Percentiles rank a stretch among this genome's conserved stretches.
These are phyloP conservation scores for Allium cepa DNA, from an alignment of 106 monocot species.

Conservation along the genomic window DNA sequence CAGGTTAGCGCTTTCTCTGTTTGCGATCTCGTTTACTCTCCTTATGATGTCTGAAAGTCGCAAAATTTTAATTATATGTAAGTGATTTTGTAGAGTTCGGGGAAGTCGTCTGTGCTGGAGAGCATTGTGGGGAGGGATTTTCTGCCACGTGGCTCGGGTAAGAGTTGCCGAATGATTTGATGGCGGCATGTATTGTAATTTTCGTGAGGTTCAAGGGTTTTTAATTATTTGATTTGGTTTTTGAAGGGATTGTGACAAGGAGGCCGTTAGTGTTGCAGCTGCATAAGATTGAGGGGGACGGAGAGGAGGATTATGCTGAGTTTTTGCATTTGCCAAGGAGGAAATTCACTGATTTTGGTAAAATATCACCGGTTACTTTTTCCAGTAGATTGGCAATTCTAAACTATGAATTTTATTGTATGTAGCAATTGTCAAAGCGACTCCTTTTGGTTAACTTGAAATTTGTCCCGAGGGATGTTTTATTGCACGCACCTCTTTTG, in stretches of 20 bases:
- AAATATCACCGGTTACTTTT: neutral
- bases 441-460: neutral
- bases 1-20: conserved; percentile 10
- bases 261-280: conserved; percentile 90
- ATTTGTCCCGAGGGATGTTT: neutral
- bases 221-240: conserved; percentile 4
- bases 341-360: conserved; percentile 70
- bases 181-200: neutral
- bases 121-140: conserved; percentile 71
- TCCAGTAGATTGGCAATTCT: neutral
- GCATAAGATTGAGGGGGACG: conserved; percentile 56
- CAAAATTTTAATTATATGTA: neutral
- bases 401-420: too few species aligned
- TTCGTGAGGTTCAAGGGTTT: conserved; percentile 3
- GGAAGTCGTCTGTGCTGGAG: conserved; percentile 76
- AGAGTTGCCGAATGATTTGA: neutral
- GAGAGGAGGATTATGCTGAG: conserved; percentile 55
- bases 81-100: conserved; percentile 39
- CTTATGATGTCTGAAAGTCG: neutral
- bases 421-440: too few species aligned
- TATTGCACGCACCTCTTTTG: too few species aligned
- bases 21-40: neutral
- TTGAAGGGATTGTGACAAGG: conserved; percentile 90
- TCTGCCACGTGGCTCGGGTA: conserved; percentile 64
- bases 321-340: conserved; percentile 65